Evolutionary conservation across 345 rosid species (phyloP), one percentile per base, ranked within the genome.

Genomic region (Cardamine chenopodiifolia): DNA sequence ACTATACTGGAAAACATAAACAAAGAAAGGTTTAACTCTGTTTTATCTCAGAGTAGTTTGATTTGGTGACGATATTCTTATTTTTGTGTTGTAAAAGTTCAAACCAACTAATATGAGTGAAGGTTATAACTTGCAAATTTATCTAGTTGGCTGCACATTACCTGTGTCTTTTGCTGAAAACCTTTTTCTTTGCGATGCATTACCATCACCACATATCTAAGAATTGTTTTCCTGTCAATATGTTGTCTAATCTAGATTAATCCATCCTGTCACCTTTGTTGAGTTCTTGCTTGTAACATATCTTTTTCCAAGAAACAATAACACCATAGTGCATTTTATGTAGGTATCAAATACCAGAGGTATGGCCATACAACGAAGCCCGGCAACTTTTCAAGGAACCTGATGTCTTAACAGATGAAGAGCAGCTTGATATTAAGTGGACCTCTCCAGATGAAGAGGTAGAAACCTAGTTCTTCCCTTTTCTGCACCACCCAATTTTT

Each of bases 281-380:
- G 70, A 73, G 45, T 34, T 54, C 34, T 34, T 19, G 29, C 71
- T n/a, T 31, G 4, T 23, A 22, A 59, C 20, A 11, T 25, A 34
- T 66, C 13, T 4, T 42, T 20, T 44, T 52, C 14, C 22, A 50
- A 49, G 48, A 47, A 19, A 34, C 48, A 31, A 18, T 56, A 35
- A 62, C 61, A 20, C 50, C 58, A 34, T 18, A 31, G 39, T 71
- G 49, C 72, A 18, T 54, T 2, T 26, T 42, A 44, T 20, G 44
- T 75, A 95, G 97, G 83, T 92, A 95, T 72, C 89, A 82, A 68
- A 84, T 95, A 83, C 90, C 97, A 2, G 97, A 85, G 63, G 86
- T 83, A 59, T 95, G 97, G 97, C 97, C 97, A 44, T 92, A 90
- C 82, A 81, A 82, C 73, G 92, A 87, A 84, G 99, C 97, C 62